Evolutionary conservation across 768 basidiomycete genomes (phyloP).

Genomic region (Tulasnella sp.): DNA sequence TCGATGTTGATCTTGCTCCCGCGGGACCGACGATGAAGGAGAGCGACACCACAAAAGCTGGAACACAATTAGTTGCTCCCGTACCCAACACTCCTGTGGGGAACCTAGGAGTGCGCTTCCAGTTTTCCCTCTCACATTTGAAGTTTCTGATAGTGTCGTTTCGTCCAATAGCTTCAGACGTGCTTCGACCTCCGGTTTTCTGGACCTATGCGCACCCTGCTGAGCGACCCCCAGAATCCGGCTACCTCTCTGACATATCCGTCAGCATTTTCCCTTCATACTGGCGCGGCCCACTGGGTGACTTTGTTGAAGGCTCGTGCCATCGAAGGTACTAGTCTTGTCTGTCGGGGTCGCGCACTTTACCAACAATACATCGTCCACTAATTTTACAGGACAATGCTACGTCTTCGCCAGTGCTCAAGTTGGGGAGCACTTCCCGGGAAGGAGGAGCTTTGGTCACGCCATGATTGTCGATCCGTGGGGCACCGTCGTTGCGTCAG

Average conservation of each 20-base stretch:
- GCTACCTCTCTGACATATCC: slow-evolving; percentile 18
- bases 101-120: slow-evolving; percentile 15
- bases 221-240: neutral
- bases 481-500: slow-evolving; percentile 20
- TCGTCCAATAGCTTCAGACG: slow-evolving; percentile 15
- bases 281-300: slow-evolving; percentile 21
- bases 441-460: slow-evolving; percentile 17
- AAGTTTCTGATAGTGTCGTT: neutral
- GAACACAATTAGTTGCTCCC: slow-evolving; percentile 3
- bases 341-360: too few relatives aligned
- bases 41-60: slow-evolving; percentile 14
- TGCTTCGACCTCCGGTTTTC: slow-evolving; percentile 20
- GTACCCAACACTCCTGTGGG: slow-evolving; percentile 17
- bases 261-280: slow-evolving; percentile 18
- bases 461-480: slow-evolving; percentile 21
- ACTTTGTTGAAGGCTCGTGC: slow-evolving; percentile 18
- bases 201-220: slow-evolving; percentile 1
- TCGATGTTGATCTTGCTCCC: slow-evolving; percentile 19
- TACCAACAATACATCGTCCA: too few relatives aligned
- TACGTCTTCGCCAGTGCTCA: slow-evolving; percentile 20
- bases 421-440: slow-evolving; percentile 19
- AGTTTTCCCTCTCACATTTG: neutral
- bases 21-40: slow-evolving; percentile 12
- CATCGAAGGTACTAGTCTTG: slow-evolving; percentile 19
- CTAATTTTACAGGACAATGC: slow-evolving; percentile 18